Percentiles rank a stretch among this genome's conserved stretches.
Conservation (phyloP, 768 basidiomycete species). For the Saitozyma podzolica region DNA sequence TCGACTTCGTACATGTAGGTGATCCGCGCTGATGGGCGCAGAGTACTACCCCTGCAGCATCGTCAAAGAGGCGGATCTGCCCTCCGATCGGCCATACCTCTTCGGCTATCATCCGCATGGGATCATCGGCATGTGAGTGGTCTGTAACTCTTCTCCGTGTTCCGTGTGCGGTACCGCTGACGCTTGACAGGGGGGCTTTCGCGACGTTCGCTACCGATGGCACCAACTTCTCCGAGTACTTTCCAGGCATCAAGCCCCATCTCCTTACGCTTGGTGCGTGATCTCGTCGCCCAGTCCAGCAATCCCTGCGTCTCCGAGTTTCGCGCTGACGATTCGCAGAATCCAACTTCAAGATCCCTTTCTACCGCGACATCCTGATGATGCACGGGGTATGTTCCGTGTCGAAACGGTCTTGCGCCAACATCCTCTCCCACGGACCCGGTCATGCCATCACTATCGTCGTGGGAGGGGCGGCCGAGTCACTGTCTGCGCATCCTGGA, state of each 20-base stretch:
- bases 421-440: conserved; percentile 68
- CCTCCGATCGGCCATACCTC: conserved; percentile 86
- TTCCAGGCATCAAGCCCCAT: conserved; percentile 89
- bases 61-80: conserved; percentile 73
- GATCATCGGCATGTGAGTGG: conserved; percentile 93
- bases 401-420: conserved; percentile 82
- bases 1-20: neutral
- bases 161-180: no score
- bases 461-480: conserved; percentile 94
- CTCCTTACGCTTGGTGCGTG: conserved; percentile 66
- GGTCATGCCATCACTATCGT: conserved; percentile 82
- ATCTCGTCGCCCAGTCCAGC: neutral
- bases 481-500: conserved; percentile 90
- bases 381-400: conserved; percentile 89
- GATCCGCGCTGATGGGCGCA: conserved; percentile 3
- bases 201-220: conserved; percentile 97
- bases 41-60: conserved; percentile 54
- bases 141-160: neutral
- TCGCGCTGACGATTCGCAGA: conserved; percentile 44
- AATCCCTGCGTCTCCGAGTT: neutral
- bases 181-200: conserved; percentile 71
- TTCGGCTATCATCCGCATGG: conserved; percentile 99
- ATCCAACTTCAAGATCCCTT: conserved; percentile 85
- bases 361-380: conserved; percentile 89
- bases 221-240: conserved; percentile 83